These are phyloP conservation scores for Aspergillus eucalypticola DNA, from an alignment of 2,329 filamentous ascomycete species.

Conservation along the genomic window DNA sequence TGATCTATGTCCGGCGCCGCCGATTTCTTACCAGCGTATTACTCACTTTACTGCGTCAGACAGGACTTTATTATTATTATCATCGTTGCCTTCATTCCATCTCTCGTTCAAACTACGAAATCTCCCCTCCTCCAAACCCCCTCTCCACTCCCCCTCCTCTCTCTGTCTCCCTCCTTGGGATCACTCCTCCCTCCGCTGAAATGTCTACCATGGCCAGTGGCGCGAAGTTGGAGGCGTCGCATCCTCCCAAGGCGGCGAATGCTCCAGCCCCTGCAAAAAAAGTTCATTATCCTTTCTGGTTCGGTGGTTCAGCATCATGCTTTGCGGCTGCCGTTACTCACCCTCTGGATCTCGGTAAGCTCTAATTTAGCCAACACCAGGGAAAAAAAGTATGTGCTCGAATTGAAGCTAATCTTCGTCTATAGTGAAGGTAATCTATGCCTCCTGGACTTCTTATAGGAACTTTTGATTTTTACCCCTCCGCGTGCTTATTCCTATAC, in stretches of 20 bases:
- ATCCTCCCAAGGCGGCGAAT: constrained; percentile 17
- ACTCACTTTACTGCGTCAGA: not conserved
- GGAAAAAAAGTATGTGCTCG: not conserved
- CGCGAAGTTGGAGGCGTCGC: constrained; percentile 34
- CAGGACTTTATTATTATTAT: not conserved
- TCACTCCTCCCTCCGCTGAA: constrained; percentile 14
- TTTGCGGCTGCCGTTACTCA: constrained; percentile 90
- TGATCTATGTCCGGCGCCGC: constrained; percentile 35
- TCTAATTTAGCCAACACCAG: not conserved
- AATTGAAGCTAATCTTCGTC: not conserved
- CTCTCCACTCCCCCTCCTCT: constrained; percentile 22
- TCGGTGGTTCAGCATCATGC: constrained; percentile 90
- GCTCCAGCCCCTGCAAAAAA: constrained; percentile 32
- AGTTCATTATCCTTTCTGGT: constrained; percentile 81
- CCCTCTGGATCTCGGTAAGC: constrained; percentile 84
- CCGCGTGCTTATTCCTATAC: constrained; percentile 1
- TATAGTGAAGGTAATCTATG: constrained; percentile 55
- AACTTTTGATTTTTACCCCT: not conserved
- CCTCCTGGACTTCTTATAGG: not conserved
- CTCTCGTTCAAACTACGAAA: not conserved
- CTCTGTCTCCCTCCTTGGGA: constrained; percentile 8
- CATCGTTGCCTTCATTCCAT: not conserved
- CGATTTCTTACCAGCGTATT: constrained; percentile 6
- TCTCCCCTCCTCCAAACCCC: constrained; percentile 16
- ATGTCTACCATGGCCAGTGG: constrained; percentile 37